These are phyloP conservation scores for Petunia hybrid DNA, from an alignment of 305 asterid genomes.

Conservation along the genomic window DNA sequence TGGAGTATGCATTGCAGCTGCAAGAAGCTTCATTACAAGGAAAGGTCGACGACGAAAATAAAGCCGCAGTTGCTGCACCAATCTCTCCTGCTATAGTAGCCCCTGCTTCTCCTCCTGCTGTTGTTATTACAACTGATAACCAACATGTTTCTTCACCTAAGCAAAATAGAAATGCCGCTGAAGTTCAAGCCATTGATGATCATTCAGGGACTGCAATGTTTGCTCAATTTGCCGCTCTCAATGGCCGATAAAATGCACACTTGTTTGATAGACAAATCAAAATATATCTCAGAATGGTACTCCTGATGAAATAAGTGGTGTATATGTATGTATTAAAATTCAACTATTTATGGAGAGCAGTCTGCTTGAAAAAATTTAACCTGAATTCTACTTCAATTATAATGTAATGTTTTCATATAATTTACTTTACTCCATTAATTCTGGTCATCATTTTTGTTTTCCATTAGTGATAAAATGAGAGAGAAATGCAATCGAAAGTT, in stretches of 20 bases:
- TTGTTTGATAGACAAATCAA: neutral
- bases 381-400: neutral
- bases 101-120: neutral
- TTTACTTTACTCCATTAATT: slow-evolving; percentile 12
- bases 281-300: neutral
- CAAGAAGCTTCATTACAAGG: slow-evolving; percentile 65
- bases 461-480: too few species aligned
- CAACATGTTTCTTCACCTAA: slow-evolving; percentile 36
- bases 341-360: neutral
- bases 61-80: slow-evolving; percentile 25
- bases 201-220: slow-evolving; percentile 85
- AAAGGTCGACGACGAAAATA: slow-evolving; percentile 53
- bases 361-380: neutral
- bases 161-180: slow-evolving; percentile 36
- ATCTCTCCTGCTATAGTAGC: slow-evolving; percentile 17
- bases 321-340: neutral
- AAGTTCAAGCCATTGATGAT: slow-evolving; percentile 57
- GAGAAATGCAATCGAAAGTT: too few species aligned
- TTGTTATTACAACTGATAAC: slow-evolving; percentile 32
- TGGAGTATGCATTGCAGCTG: slow-evolving; percentile 63
- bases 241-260: slow-evolving; percentile 51
- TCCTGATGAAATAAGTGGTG: neutral
- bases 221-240: slow-evolving; percentile 70
- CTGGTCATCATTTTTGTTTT: neutral
- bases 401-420: neutral